phyloP scores from a whole-genome alignment of 164 flowering plant genomes.

The Aristolochia contorta region DNA sequence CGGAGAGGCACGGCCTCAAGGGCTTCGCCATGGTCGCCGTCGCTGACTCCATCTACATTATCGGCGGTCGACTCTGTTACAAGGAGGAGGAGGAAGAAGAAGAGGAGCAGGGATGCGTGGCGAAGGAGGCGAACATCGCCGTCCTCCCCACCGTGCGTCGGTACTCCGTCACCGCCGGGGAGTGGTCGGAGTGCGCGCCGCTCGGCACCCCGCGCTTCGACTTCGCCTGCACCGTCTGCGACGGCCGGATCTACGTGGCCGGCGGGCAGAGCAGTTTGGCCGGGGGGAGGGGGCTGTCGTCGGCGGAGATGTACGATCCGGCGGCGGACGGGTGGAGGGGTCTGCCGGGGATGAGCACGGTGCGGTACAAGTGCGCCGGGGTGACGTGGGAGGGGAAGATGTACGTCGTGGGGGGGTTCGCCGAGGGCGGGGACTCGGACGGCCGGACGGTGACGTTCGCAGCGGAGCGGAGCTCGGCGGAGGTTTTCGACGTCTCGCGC shows the following conservation, averaged over 20 bases:
- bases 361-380: constrained; percentile 50
- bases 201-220: constrained; percentile 31
- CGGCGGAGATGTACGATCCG: constrained; percentile 44
- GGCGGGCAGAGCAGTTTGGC: constrained; percentile 36
- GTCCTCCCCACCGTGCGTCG: constrained; percentile 21
- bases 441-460: constrained; percentile 8
- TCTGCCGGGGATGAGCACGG: constrained; percentile 33
- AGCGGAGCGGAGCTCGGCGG: constrained; percentile 44
- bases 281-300: constrained; percentile 29
- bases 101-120: neutral
- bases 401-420: constrained; percentile 53
- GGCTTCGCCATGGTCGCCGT: constrained; percentile 46
- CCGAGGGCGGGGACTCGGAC: constrained; percentile 21
- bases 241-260: constrained; percentile 46
- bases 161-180: constrained; percentile 14
- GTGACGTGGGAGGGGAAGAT: constrained; percentile 53
- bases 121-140: constrained; percentile 14
- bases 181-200: constrained; percentile 36
- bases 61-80: constrained; percentile 37
- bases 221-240: constrained; percentile 40
- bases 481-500: constrained; percentile 28
- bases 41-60: constrained; percentile 27
- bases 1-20: constrained; percentile 31
- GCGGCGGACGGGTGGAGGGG: constrained; percentile 24
- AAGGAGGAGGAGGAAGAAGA: constrained; percentile 7